Evolutionary conservation across 352 stramenopile genomes (phyloP).

Genomic region (Phytophthora palmivora): DNA sequence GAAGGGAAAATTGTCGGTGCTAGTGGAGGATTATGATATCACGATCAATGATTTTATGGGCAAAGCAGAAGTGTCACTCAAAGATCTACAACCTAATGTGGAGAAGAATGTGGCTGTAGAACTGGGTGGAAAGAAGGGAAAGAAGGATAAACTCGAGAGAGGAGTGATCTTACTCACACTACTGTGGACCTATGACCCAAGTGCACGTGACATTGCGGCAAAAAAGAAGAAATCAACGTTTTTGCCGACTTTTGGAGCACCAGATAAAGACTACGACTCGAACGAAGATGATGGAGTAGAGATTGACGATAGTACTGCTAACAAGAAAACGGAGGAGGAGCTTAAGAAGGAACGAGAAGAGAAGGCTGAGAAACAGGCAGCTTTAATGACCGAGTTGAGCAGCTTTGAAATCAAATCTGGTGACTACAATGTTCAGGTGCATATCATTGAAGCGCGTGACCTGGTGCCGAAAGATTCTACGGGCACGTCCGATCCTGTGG

Average conservation of each 20-base stretch:
- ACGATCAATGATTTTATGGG: slow-evolving; percentile 89
- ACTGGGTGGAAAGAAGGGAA: slow-evolving; percentile 64
- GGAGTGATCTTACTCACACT: slow-evolving; percentile 60
- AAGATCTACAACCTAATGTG: slow-evolving; percentile 58
- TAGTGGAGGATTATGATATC: slow-evolving; percentile 80
- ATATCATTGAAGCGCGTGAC: slow-evolving; percentile 91
- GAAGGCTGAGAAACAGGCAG: slow-evolving; percentile 73
- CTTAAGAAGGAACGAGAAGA: slow-evolving; percentile 78
- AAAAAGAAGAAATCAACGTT: slow-evolving; percentile 82
- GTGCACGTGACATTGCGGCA: slow-evolving; percentile 60
- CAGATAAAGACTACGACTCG: slow-evolving; percentile 79
- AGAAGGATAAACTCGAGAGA: slow-evolving; percentile 74
- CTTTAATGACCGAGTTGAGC: slow-evolving; percentile 77
- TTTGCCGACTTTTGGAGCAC: slow-evolving; percentile 58
- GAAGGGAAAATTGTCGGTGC: slow-evolving; percentile 54
- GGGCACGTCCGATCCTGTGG: slow-evolving; percentile 91
- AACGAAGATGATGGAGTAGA: slow-evolving; percentile 69
- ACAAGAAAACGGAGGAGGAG: slow-evolving; percentile 71
- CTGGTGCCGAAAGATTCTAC: slow-evolving; percentile 89
- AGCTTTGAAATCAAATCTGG: slow-evolving; percentile 88
- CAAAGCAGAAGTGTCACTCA: slow-evolving; percentile 60
- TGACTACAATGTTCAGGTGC: slow-evolving; percentile 90
- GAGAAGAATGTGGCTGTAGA: slow-evolving; percentile 67
- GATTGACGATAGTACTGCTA: slow-evolving; percentile 57
- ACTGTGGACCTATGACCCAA: slow-evolving; percentile 62